phyloP scores from a whole-genome alignment of 352 stramenopile species.

The Pythium brachiatum region DNA sequence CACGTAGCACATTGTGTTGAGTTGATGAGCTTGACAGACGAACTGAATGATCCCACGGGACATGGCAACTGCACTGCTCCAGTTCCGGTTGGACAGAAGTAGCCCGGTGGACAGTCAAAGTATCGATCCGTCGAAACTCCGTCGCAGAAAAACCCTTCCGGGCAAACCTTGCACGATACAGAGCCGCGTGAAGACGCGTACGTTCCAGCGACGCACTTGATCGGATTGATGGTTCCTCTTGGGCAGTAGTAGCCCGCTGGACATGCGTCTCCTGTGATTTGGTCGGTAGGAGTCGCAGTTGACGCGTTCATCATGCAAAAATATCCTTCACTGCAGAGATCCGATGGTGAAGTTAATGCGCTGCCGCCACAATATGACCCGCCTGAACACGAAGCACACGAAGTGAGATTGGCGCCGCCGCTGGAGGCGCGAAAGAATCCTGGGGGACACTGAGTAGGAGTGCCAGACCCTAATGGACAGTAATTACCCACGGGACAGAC shows the following conservation, averaged over 20 bases:
- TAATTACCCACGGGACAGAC: conserved; percentile 71
- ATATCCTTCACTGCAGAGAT: conserved; percentile 72
- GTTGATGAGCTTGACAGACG: conserved; percentile 32
- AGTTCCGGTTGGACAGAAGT: conserved; percentile 50
- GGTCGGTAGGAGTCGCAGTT: conserved; percentile 45
- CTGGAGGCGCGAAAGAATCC: conserved; percentile 51
- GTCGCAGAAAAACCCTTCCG: conserved; percentile 67
- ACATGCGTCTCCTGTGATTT: conserved; percentile 43
- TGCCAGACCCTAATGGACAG: conserved; percentile 60
- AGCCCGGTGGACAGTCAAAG: conserved; percentile 40
- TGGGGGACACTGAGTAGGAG: conserved; percentile 50
- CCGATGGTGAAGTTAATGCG: conserved; percentile 44
- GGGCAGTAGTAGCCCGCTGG: conserved; percentile 62
- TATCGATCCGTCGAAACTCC: conserved; percentile 40
- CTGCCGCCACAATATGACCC: conserved; percentile 51
- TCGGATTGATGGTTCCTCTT: conserved; percentile 38
- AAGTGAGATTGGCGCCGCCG: conserved; percentile 47
- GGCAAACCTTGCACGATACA: conserved; percentile 38
- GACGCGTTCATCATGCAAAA: conserved; percentile 68
- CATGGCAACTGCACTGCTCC: conserved; percentile 44
- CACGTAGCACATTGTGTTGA: conserved; percentile 39
- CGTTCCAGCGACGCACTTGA: conserved; percentile 43
- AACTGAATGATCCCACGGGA: conserved; percentile 69
- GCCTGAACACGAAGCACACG: conserved; percentile 69
- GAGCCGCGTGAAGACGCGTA: conserved; percentile 35